Evolutionary conservation across 495 filamentous ascomycete species (phyloP), one percentile per base, ranked within the genome.

Genomic region (Mytilinidion resinicola): DNA sequence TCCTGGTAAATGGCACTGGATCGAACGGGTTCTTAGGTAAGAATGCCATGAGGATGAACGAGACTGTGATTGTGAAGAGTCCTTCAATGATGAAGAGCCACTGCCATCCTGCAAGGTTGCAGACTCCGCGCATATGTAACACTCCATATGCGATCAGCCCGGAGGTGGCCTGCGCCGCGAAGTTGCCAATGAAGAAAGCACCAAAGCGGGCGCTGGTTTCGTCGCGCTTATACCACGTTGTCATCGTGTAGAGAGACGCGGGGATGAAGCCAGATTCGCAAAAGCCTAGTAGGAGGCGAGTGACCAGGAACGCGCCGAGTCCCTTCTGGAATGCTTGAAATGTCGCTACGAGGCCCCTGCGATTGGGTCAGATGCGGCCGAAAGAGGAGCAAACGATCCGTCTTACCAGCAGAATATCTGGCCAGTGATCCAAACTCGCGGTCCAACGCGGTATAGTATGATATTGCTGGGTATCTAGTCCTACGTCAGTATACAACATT

Each of bases 1-100:
- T 30, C 25, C 25, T 30, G 25, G 25, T 30, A 30, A 30, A 30
- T 30, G 25, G 25, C 6, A 30, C 25, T 30, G 25, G 25, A 30
- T 30, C 25, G 25, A 30, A 30, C 25, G 25, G 25, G 25, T 30
- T 30, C 25, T 30, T 30, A 6, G 25, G 25, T 30, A 30, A 30
- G 25, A 30, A 30, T 30, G 25, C 25, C 25, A 30, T 30, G 25
- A 30, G 25, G 25, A 30, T 30, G 25, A 30, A 30, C 6, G 25
- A 30, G 25, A 30, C 25, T 30, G 25, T 30, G 9, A 84, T 67
- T 5, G 81, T 83, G 43, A 83, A 76, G 2, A 77, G 44, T 9
- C 80, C 81, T 60, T 83, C 80, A 35, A 82, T 76, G 76, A 82
- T 63, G 66, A 85, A 85, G 4, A 86, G 73, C 83, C 83, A 86